phyloP scores from a whole-genome alignment of 2,329 filamentous ascomycete species.

The Diaporthe velutina region DNA sequence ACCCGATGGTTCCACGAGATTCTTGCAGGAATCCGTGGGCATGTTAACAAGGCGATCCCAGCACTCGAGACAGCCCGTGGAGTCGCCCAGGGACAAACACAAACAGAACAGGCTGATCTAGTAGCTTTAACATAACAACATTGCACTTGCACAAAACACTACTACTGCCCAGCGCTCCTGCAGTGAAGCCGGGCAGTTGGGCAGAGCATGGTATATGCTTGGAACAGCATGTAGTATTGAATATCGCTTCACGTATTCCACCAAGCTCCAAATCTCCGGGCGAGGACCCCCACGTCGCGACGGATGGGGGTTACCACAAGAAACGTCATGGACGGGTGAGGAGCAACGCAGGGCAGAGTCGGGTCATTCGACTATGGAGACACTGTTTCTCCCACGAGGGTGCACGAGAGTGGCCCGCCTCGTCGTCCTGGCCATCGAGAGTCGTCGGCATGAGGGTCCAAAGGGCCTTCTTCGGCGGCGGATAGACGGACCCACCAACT shows the following conservation, averaged over 20 bases:
- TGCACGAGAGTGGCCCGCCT: neutral
- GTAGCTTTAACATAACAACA: slow-evolving; percentile 4
- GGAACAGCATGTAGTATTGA: neutral
- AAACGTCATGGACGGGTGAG: neutral
- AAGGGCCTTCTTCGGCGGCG: slow-evolving; percentile 26
- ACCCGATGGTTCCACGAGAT: slow-evolving; percentile 36
- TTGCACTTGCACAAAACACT: neutral
- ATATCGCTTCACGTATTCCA: slow-evolving; percentile 11
- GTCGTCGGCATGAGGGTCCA: neutral
- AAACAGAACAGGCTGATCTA: slow-evolving; percentile 25
- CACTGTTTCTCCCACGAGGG: neutral
- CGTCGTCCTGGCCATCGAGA: neutral
- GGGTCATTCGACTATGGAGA: neutral
- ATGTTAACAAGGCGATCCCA: slow-evolving; percentile 31
- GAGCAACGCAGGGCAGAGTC: neutral
- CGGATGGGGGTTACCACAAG: neutral
- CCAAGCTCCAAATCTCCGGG: neutral
- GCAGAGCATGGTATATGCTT: neutral
- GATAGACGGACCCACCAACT: slow-evolving; percentile 45
- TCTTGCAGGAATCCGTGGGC: slow-evolving; percentile 32
- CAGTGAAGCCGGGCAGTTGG: neutral
- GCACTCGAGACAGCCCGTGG: neutral
- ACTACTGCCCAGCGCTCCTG: neutral
- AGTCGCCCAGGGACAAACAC: neutral
- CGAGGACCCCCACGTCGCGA: neutral